Evolutionary conservation across 805 yeast species (phyloP), one percentile per base, ranked within the genome.

Genomic region (Candida ficus): DNA sequence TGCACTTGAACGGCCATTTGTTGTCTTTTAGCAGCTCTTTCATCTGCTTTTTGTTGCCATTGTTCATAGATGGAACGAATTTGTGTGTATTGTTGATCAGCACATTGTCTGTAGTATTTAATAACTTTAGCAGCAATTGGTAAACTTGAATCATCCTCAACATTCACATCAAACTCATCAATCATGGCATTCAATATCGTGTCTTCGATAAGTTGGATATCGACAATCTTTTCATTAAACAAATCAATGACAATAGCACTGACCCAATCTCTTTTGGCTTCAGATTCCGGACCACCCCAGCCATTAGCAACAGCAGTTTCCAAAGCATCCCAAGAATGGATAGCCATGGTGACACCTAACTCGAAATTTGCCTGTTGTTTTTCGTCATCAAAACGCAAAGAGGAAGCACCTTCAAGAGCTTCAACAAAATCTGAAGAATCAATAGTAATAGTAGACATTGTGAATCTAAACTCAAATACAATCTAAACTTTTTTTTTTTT

Each of bases 271-370:
- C 99, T 73, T 61, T 93, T 93, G 29, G 86, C 97, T 1, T 73
- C 77, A 12, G 95, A 82, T 27, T 86, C 84, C 12, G 96, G 80
- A 1, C 99, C 99, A 44, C 99, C 99, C 98, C 99, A 93, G 23
- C 72, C 68, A 59, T 86, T 88, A 6, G 78, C 95, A 9, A 93
- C 98, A 0, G 99, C 99, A 1, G 85, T 83, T 35, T 76, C 72
- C 38, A 93, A 67, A 19, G 84, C 89, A 44, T 89, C 93, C 99
- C 99, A 93, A 43, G 75, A 72, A 60, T 90, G 78, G n/a, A 93
- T 64, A 27, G 85, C 80, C 95, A 90, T 84, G 23, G 96, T 82
- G 2, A 87, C 90, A 10, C 97, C 99, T 12, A 93, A 72, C 63
- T 91, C 98, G 56, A 93, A 89, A 48, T 84, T 79, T 14, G 85